These are phyloP conservation scores for Vigna unguiculata DNA, from an alignment of 306 rosid species.

Conservation along the genomic window DNA sequence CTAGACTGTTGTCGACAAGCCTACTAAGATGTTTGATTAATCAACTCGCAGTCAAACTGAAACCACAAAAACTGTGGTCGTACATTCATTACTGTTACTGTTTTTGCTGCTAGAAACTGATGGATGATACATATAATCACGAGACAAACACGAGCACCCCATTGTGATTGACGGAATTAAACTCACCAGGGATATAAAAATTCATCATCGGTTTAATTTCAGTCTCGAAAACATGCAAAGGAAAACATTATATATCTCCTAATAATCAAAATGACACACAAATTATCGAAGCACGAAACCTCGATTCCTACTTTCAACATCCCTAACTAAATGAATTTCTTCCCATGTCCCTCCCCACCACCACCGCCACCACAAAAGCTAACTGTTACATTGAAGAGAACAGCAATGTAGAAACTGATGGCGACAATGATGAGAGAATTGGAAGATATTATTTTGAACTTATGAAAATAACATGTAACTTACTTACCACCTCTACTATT, in stretches of 20 bases:
- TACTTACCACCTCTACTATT: neutral
- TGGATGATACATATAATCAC: neutral
- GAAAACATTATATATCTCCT: conserved; percentile 15
- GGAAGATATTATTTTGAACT: neutral
- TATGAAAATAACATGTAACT: neutral
- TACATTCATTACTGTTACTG: neutral
- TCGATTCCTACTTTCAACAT: conserved; percentile 20
- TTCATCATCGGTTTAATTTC: conserved; percentile 55
- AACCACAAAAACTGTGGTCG: conserved; percentile 4
- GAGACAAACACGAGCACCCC: neutral
- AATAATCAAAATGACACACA: conserved; percentile 21
- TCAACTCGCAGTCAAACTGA: neutral
- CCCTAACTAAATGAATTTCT: conserved; percentile 39
- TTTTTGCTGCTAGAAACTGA: neutral
- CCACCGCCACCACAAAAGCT: neutral
- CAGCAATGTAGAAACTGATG: neutral
- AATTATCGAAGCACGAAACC: conserved; percentile 23
- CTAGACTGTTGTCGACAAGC: neutral
- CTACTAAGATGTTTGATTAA: conserved; percentile 18
- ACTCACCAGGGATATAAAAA: conserved; percentile 37
- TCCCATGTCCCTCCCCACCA: neutral
- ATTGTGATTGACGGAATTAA: conserved; percentile 34
- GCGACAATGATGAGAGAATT: neutral
- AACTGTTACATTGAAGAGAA: neutral
- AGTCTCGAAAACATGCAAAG: conserved; percentile 35